Evolutionary conservation across 2,329 filamentous ascomycete genomes (phyloP).

Genomic region (Fusarium sp.): DNA sequence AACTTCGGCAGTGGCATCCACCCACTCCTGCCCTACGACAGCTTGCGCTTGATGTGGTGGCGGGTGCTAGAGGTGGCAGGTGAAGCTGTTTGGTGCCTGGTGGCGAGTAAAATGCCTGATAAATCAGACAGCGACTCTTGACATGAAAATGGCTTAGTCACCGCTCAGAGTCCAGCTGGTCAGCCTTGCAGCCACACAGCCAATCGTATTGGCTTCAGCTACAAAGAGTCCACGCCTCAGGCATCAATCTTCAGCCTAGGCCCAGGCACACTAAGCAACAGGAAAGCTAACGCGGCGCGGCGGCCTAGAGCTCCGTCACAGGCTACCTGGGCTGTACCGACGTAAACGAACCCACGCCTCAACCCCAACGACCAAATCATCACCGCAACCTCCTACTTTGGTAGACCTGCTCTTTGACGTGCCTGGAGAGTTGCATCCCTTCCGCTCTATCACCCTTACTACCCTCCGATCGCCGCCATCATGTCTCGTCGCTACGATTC

Average conservation of each 20-base stretch:
- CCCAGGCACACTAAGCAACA: conserved; percentile 29
- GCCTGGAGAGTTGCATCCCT: background rate
- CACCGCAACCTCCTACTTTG: conserved; percentile 28
- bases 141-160: conserved; percentile 10
- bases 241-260: conserved; percentile 30
- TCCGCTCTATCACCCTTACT: background rate
- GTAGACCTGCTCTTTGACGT: conserved; percentile 9
- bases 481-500: conserved; percentile 99
- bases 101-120: conserved; percentile 24
- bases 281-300: conserved; percentile 52
- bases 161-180: background rate
- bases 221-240: conserved; percentile 32
- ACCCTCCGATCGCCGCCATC: conserved; percentile 48
- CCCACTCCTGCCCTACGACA: conserved; percentile 30
- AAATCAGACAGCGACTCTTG: conserved; percentile 11
- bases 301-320: conserved; percentile 58
- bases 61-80: conserved; percentile 26
- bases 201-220: conserved; percentile 2
- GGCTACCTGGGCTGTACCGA: conserved; percentile 35
- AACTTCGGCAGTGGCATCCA: conserved; percentile 36
- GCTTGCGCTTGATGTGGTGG: conserved; percentile 20
- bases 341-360: conserved; percentile 40
- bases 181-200: conserved; percentile 25
- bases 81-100: conserved; percentile 9
- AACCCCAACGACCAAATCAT: conserved; percentile 36